Conservation (phyloP, 2,329 filamentous ascomycete genomes). For the Dothideomycetes sp. region DNA sequence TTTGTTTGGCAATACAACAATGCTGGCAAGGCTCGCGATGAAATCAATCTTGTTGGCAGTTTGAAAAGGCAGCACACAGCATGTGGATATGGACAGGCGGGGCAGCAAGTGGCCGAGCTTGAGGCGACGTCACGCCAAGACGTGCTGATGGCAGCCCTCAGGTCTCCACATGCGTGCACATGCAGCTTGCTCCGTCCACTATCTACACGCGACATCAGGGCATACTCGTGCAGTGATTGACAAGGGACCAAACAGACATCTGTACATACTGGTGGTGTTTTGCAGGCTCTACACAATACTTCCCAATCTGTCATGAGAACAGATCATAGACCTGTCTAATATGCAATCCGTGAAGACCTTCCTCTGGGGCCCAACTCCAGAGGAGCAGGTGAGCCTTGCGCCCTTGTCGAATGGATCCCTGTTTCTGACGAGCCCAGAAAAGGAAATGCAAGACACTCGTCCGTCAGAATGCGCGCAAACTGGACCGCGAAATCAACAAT, state of each 20-base stretch:
- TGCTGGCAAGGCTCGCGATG: no score
- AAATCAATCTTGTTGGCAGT: no score
- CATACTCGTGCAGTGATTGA: not conserved
- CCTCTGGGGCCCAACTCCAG: slow-evolving; percentile 85
- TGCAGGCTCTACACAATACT: no score
- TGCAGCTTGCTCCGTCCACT: not conserved
- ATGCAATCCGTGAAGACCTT: slow-evolving; percentile 85
- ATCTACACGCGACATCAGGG: not conserved
- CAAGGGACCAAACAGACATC: not conserved
- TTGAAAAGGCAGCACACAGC: no score
- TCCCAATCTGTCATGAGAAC: no score
- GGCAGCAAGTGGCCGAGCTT: no score
- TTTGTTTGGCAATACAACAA: no score
- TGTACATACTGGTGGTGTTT: not conserved
- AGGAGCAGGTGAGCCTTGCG: slow-evolving; percentile 61
- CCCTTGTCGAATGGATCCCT: slow-evolving; percentile 1
- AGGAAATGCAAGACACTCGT: slow-evolving; percentile 91
- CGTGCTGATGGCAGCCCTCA: no score
- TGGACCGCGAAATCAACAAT: slow-evolving; percentile 81
- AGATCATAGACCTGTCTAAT: slow-evolving; percentile 13
- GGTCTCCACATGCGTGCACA: not conserved
- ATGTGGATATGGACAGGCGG: no score
- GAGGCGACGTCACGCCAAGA: not conserved
- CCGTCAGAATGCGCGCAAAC: slow-evolving; percentile 78
- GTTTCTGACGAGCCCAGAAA: slow-evolving; percentile 46